Percentiles rank a stretch among this genome's conserved stretches.
These are phyloP conservation scores for Cercospora janseana DNA, from an alignment of 2,329 filamentous ascomycete species.

Conservation along the genomic window DNA sequence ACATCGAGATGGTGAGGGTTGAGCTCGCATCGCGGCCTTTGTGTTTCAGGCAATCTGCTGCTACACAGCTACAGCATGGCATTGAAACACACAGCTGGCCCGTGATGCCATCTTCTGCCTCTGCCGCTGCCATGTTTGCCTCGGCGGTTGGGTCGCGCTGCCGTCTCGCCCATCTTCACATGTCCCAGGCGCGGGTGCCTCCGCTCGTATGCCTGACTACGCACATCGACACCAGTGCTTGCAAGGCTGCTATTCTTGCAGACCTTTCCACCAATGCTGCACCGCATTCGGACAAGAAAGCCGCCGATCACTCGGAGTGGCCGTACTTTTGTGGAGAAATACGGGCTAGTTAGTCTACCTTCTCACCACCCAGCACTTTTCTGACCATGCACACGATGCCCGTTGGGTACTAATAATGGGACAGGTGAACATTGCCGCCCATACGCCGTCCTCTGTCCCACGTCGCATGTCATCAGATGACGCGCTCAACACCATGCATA, in stretches of 20 bases:
- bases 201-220: no score
- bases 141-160: no score
- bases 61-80: slow-evolving; percentile 10
- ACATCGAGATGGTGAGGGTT: background rate
- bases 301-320: slow-evolving; percentile 14
- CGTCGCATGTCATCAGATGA: slow-evolving; percentile 2
- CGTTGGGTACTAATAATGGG: no score
- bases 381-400: background rate
- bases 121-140: no score
- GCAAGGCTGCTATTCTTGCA: background rate
- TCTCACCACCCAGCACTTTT: background rate
- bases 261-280: background rate
- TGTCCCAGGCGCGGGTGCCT: no score
- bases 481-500: slow-evolving; percentile 68
- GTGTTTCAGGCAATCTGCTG: background rate
- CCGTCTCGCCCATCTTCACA: no score
- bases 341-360: slow-evolving; percentile 1
- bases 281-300: background rate
- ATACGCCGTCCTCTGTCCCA: no score
- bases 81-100: slow-evolving; percentile 16
- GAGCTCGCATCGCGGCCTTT: background rate
- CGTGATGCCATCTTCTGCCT: no score
- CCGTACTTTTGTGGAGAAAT: slow-evolving; percentile 7
- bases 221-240: no score
- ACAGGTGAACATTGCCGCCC: no score